Evolutionary conservation across 306 rosid species (phyloP).

Genomic region (Prunus mume): DNA sequence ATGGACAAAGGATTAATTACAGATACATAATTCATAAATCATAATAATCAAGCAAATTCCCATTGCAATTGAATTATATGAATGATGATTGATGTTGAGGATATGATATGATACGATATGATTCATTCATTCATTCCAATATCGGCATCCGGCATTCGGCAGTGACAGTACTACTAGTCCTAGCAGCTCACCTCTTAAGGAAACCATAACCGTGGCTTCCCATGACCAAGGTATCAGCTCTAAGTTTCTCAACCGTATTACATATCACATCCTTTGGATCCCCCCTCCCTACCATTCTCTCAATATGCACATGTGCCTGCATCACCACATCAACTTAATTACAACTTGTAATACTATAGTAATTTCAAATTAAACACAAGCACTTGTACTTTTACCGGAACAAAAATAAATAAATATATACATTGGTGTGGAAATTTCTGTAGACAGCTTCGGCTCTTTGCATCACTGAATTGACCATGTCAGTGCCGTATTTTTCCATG

Average conservation of each 20-base stretch:
- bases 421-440: conserved; percentile 32
- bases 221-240: conserved; percentile 72
- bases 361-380: no score
- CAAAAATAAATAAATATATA: conserved; percentile 5
- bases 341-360: background rate
- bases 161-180: no score
- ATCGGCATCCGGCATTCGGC: no score
- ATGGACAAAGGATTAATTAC: no score
- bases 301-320: conserved; percentile 46
- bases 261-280: conserved; percentile 78
- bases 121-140: no score
- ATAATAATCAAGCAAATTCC: background rate
- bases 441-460: conserved; percentile 61
- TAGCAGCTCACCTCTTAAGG: conserved; percentile 53
- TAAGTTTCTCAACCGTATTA: conserved; percentile 48
- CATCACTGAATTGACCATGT: conserved; percentile 69
- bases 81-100: no score
- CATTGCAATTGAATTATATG: no score
- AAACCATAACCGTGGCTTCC: conserved; percentile 86
- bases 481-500: conserved; percentile 47
- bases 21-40: no score
- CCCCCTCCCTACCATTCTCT: conserved; percentile 57
- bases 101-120: no score
- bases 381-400: no score
- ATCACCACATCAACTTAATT: background rate